Base-by-base conservation (phyloP, 805 yeast species). In the Brettanomyces anomalus region DNA sequence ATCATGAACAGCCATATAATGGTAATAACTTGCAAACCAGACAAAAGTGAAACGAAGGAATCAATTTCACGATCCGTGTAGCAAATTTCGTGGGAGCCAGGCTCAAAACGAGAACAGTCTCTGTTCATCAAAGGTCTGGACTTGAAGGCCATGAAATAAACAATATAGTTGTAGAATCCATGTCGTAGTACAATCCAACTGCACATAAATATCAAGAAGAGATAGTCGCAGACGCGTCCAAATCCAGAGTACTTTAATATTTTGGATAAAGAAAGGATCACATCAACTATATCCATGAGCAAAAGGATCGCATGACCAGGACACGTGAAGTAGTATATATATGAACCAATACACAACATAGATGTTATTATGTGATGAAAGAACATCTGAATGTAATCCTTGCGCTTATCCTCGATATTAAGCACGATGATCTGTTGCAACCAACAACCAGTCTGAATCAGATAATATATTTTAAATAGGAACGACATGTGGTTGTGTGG, bases 321-420 rank as follows among this genome's bases (percentile, higher is more conserved):
- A 32, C 85, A 72, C 30, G 81, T 76, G 61, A 79, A 83, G 62
- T 83, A 79, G 57, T 76, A 78, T 55, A 67, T 68, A 60, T 87
- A 88, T 1, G 93, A 81, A 2, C 93, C 90, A 11, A 71, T 58
- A 21, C 83, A 72, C 43, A 88, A 70, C 18, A 67, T 52, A 52
- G 79, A 71, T 1, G 97, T 88, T 44, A 89, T 79, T 44, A 89
- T 77, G 61, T 88, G 97, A 60, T 88, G 97, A 37, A 80, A 65
- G 55, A 87, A 77, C 97, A 88, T 88, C 62, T 88, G 95, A 51
- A 64, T 61, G 58, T 85, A 79, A 58, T 88, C 97, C 57, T 86
- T 86, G 48, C 97, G 75, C 48, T 71, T 75, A 46, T 76, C 79
- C 62, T 88, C 97, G 41, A 87, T 62, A 62, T 86, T 77, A 46